Evolutionary conservation across 805 yeast genomes (phyloP), one percentile per base, ranked within the genome.

Genomic region (Lipomyces lipofer): DNA sequence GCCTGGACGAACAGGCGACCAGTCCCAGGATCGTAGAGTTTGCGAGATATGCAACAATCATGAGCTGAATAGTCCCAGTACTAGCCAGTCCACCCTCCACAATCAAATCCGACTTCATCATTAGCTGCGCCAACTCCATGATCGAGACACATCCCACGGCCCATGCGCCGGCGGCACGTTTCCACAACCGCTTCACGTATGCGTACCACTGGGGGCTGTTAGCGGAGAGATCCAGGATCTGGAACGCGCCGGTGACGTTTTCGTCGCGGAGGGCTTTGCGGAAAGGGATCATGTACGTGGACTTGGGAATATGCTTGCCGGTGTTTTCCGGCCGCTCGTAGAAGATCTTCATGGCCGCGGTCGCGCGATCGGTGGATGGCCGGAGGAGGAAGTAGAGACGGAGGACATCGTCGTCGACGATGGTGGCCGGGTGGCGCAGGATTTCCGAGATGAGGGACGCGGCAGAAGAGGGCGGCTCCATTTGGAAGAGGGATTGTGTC

Each of bases 261-360:
- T 81, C 85, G 57, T 79, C 74, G 69, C 75, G 83, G 1, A 85
- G 66, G n/a, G 82, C 73, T 39, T 75, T 67, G 17, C 91, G 67
- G 56, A 86, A 79, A 2, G 90, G 86, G n/a, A 85, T 77, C 72
- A 83, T 73, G 2, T 85, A 82, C 22, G 60, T 47, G 7, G 59
- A 0, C 4, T 47, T 29, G 40, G 55, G 47, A 6, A 63, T 29
- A 19, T 43, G 28, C 29, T 42, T 44, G 13, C 50, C 48, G 9
- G 24, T 45, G 38, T 44, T 40, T 5, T 40, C 49, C 13, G 48
- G 45, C 30, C 50, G 43, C 25, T 15, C 43, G 40, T 63, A 56
- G 48, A 60, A 63, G 10, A 51, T 28, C 7, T 42, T 46, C 13
- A 63, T 43, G 2, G 62, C 66, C 22, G 44, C 45, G 17, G 28